Evolutionary conservation across 768 basidiomycete genomes (phyloP), one percentile per base, ranked within the genome.

Genomic region (Serpula lacrymans): DNA sequence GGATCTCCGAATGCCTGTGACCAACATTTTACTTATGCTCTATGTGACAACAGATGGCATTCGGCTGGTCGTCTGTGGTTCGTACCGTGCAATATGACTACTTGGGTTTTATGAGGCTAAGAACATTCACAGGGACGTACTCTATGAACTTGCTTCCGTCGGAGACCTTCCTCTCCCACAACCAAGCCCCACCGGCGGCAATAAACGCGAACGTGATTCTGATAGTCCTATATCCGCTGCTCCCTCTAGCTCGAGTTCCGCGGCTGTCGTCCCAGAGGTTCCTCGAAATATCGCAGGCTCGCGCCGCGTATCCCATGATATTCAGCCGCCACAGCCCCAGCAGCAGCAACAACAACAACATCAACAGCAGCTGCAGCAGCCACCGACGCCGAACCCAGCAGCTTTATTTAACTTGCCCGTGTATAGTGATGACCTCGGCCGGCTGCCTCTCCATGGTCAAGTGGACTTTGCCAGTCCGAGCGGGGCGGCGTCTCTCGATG

Each of bases 381-480:
- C n/a, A n/a, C n/a, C n/a, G n/a, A n/a, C 18, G 46, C 27, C 41
- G 18, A 41, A 47, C 34, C 24, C 37, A 3, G 39, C 41, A 17
- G n/a, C 37, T 37, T 37, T 49, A 2, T 65, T 62, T 42, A 54
- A 67, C 12, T 61, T 82, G 4, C 80, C 81, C 0, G 69, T 78
- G 52, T 75, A 80, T 50, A 72, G 69, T 51, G 72, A 71, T 32
- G 80, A 82, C 40, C 60, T 82, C 6, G 80, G 78, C 3, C 63
- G 75, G 28, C 57, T 82, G 1, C 81, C 80, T 1, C 27, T 73
- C 11, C 67, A 72, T 14, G 63, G 60, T 6, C 55, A 54, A 21
- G 42, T 49, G 9, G 42, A 41, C 21, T 57, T 63, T n/a, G n/a
- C n/a, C n/a, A n/a, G n/a, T n/a, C n/a, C n/a, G n/a, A n/a, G n/a